These are phyloP conservation scores for Arctostaphylos glauca DNA, from an alignment of 148 eudicot species.

Conservation along the genomic window DNA sequence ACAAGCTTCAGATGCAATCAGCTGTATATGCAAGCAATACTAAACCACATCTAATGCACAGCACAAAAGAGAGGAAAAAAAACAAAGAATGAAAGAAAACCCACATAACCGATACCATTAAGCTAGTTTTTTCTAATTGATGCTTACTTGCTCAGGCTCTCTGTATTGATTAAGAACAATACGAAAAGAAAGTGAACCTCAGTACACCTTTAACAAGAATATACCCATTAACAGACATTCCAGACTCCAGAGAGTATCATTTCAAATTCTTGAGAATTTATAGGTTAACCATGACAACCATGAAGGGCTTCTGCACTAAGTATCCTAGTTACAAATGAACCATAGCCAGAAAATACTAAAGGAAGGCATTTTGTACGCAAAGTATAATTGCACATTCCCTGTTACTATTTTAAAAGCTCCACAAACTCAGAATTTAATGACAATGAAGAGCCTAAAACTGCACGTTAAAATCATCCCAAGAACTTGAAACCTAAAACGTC, in stretches of 20 bases:
- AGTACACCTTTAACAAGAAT: not conserved
- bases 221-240: not conserved
- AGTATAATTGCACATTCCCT: not conserved
- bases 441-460: no score
- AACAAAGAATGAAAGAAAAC: not conserved
- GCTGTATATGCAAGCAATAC: not conserved
- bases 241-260: not conserved
- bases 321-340: not conserved
- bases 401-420: not conserved
- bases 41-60: not conserved
- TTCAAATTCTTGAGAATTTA: not conserved
- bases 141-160: not conserved
- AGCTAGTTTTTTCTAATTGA: not conserved
- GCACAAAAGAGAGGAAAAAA: no score
- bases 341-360: conserved; percentile 1
- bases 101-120: not conserved
- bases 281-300: not conserved
- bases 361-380: not conserved
- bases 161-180: not conserved
- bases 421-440: no score
- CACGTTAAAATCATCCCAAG: no score
- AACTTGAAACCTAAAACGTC: no score
- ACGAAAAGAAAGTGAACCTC: not conserved
- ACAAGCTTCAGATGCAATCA: not conserved
- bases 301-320: not conserved